Evolutionary conservation across 108 stramenopile genomes (phyloP), one percentile per base, ranked within the genome.

Genomic region (Asterionellopsis glacialis): DNA sequence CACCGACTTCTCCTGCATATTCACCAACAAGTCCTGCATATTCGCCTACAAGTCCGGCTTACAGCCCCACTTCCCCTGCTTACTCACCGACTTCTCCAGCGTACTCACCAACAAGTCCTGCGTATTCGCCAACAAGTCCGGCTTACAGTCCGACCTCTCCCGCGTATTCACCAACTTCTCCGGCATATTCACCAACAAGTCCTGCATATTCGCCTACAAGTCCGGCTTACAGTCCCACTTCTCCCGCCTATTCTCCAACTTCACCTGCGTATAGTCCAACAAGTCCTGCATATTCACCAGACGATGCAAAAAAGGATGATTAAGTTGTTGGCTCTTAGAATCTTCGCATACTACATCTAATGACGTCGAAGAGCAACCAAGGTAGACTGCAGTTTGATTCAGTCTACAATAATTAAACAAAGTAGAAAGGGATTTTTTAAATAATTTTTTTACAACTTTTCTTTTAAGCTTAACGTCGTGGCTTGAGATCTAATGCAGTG

Each of bases 181-280:
- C 91, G 11, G 78, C 77, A 13, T 87, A 79, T 47, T 74, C 74
- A n/a, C 91, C 91, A 4, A 86, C 86, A n/a, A 77, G 74, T 19
- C 93, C 93, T 6, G 72, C 75, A 38, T 82, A 84, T 63, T 65
- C 58, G 50, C 73, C 78, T 0, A 79, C 70, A 3, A 47, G 58
- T 41, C 93, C 94, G 6, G 89, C 91, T 0, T 88, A 80, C 56
- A 54, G 51, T n/a, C 90, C 92, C 0, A 91, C 90, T 2, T 72
- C 68, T 51, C 97, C 97, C 55, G 84, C 77, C 1, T 94, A 96
- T 60, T 79, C 73, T 5, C 92, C 90, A 2, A 91, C 89, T 0
- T 75, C 64, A 25, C 90, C 91, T 12, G 78, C 77, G 10, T 87
- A 79, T 47, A 73, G 73, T n/a, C 91, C 91, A 1, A 86, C 86